Evolutionary conservation across 805 yeast species (phyloP), one percentile per base, ranked within the genome.

Genomic region (Diddensiella santjacobensis): DNA sequence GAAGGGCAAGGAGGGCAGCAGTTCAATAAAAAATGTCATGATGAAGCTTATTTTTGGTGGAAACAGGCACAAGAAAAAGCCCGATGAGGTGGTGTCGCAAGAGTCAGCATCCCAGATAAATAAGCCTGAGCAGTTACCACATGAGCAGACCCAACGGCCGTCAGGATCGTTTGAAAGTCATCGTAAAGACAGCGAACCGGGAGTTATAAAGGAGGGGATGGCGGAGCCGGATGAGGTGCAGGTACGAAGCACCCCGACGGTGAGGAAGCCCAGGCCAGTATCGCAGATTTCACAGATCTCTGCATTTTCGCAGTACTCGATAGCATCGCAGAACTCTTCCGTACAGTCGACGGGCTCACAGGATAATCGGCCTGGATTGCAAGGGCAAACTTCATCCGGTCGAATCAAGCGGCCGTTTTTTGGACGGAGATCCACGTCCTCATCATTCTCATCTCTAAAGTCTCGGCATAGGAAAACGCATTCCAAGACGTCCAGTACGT

Each of bases 281-380:
- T 79, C 84, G 1, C 70, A 72, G 35, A 59, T 78, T 1, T 79
- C 84, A 0, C 74, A 77, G 19, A 71, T 72, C 46, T 76, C 81
- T 0, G 60, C 71, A 1, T 66, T 73, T 35, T 78, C 83, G 0
- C 83, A 78, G 47, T 71, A 74, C 37, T 77, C 82, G 0, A 74
- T 77, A 3, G 64, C 65, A 31, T 58, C 62, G 2, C 60, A 53
- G 41, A 17, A 56, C 11, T 58, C 62, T 5, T 55, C 62, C 2
- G 54, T 54, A 8, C 48, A 49, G 6, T 58, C 62, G 4, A 50
- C 52, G 10, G 38, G 40, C 13, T 58, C 61, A 4, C 57, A 47
- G n/a, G 59, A 39, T 18, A n/a, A n/a, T n/a, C 41, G 29, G 15
- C 40, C 39, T n/a, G 22, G 49, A 19, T 23, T 22, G 23, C 45